Percentiles rank a stretch among this genome's conserved stretches.
These are phyloP conservation scores for Nitzschia putrida DNA, from an alignment of 108 stramenopile species.

Conservation along the genomic window DNA sequence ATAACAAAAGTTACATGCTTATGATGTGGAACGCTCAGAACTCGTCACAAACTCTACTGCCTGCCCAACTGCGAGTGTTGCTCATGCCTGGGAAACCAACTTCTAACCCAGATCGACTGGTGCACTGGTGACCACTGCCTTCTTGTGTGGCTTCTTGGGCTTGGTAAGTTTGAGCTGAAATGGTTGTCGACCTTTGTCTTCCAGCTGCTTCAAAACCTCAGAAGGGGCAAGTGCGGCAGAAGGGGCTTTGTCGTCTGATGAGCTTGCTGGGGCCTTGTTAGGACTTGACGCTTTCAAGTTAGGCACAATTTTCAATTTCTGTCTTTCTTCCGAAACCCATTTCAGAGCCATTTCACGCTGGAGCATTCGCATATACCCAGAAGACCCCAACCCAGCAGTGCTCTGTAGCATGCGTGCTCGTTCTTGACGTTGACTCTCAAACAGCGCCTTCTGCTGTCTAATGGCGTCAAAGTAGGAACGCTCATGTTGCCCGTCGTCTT, in stretches of 20 bases:
- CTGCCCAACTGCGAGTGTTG: too few species aligned
- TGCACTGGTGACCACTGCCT: too few species aligned
- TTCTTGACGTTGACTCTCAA: constrained; percentile 68
- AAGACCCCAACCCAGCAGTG: constrained; percentile 39
- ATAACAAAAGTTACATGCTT: too few species aligned
- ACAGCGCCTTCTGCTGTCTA: constrained; percentile 69
- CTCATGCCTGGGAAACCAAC: too few species aligned
- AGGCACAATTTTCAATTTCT: constrained; percentile 18
- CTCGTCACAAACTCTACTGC: too few species aligned
- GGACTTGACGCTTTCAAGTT: too few species aligned
- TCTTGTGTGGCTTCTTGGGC: neutral
- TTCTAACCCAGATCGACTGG: too few species aligned
- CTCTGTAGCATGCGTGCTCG: constrained; percentile 48
- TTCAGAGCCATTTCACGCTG: constrained; percentile 36
- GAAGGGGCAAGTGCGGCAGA: neutral
- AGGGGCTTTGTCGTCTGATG: neutral
- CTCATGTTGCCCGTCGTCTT: constrained; percentile 68
- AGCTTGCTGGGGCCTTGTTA: neutral
- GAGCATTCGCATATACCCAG: constrained; percentile 30
- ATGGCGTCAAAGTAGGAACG: constrained; percentile 66
- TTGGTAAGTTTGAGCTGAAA: constrained; percentile 19
- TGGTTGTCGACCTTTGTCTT: constrained; percentile 20
- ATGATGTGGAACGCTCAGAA: too few species aligned
- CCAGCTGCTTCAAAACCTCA: constrained; percentile 30
- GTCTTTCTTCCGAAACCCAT: constrained; percentile 42